Evolutionary conservation across 2,329 filamentous ascomycete genomes (phyloP).

Genomic region (Fusarium newnesense): DNA sequence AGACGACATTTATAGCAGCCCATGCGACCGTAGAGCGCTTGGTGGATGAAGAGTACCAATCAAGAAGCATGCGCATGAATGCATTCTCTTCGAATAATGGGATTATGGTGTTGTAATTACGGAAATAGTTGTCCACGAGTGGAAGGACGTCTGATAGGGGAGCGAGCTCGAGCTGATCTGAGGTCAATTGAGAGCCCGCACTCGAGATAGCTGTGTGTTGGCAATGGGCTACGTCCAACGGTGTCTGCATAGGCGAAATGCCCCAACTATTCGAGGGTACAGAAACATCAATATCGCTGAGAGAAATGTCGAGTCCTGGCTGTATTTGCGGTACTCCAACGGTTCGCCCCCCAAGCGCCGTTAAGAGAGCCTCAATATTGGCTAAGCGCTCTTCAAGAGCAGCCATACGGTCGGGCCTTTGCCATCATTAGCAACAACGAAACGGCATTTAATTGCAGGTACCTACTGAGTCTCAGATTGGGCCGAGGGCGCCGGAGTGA

Average conservation of each 20-base stretch:
- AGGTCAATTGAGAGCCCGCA: not conserved
- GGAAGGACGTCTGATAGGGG: slow-evolving; percentile 33
- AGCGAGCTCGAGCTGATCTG: slow-evolving; percentile 24
- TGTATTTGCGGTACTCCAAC: not conserved
- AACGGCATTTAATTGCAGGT: fast-evolving
- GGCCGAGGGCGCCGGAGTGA: not conserved
- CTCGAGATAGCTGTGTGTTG: not conserved
- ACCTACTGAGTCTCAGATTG: not conserved
- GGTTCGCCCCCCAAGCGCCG: not conserved
- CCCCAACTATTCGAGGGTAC: not conserved
- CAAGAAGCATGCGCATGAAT: slow-evolving; percentile 49
- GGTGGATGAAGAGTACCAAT: slow-evolving; percentile 44
- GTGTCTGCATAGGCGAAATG: not conserved
- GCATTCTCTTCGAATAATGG: slow-evolving; percentile 49
- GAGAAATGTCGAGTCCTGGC: not conserved
- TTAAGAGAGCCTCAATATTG: slow-evolving; percentile 31
- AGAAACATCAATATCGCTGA: not conserved
- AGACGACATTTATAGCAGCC: slow-evolving; percentile 50
- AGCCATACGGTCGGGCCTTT: slow-evolving; percentile 24
- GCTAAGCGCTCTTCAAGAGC: slow-evolving; percentile 34
- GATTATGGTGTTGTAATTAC: slow-evolving; percentile 34
- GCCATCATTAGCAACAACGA: not conserved
- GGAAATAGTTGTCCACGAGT: slow-evolving; percentile 35
- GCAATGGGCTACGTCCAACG: not conserved
- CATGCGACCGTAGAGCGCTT: slow-evolving; percentile 38